Evolutionary conservation across 176 grass and related monocot species (phyloP), one percentile per base, ranked within the genome.

Genomic region (Triticum dicoccoides): DNA sequence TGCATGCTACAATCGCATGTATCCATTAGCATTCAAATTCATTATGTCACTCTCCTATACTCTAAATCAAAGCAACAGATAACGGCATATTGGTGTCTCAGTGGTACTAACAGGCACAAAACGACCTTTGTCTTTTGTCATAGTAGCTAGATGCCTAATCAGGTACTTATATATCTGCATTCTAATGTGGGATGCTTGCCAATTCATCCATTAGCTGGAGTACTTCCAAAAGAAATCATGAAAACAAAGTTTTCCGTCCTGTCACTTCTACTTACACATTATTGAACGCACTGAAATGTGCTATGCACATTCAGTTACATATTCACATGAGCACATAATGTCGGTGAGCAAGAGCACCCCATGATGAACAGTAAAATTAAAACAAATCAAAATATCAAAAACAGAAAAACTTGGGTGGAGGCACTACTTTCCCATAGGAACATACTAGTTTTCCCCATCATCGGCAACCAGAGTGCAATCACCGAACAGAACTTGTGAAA

Each of bases 101-200:
- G 9, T 58, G 42, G 3, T 12, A 12, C 42, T 45, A 11, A 45
- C 42, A 45, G 42, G 42, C 42, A 45, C 10, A 45, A 49, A 49
- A 5, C 45, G 4, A 49, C 45, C 11, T 4, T 49, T 49, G 12
- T 49, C 45, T 4, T 49, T 49, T 45, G 42, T 11, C 42, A 38
- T 38, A 14, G 12, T 49, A 49, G 45, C 45, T 49, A 13, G 45
- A 78, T 73, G 18, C 30, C 54, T 83, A 89, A 42, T 18, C 86
- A 83, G 84, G 62, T 71, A 78, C 56, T 45, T 72, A 3, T 25
- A 74, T 79, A 73, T 66, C 12, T 83, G 52, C 54, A 90, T 65
- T 90, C 14, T 84, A 80, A 62, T 64, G 49, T 85, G n/a, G 27
- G 76, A 87, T 81, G 81, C 85, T 87, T 91, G 82, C 69, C 45